Conservation (phyloP, 148 eudicot genomes). For the Rhododendron mucronatum region DNA sequence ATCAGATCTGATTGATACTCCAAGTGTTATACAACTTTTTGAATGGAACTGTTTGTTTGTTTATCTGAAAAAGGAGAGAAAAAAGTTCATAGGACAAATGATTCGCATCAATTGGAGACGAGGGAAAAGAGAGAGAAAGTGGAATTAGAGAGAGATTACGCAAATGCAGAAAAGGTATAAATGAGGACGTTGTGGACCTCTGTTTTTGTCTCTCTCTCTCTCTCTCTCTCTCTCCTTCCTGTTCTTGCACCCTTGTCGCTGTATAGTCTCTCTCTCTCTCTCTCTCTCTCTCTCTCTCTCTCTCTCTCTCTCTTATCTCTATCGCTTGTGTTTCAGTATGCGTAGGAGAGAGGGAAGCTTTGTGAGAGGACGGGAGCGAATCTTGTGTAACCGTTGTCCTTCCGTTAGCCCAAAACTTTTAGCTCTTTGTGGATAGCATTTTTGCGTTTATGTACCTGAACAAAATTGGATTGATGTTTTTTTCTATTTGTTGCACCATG, state of each 20-base stretch:
- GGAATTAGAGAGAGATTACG: not conserved
- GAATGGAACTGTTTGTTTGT: not conserved
- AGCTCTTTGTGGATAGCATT: no score
- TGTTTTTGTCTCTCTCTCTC: not conserved
- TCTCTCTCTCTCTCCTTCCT: not conserved
- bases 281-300: not conserved
- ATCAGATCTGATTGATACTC: conserved; percentile 8
- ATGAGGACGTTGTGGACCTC: not conserved
- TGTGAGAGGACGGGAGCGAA: not conserved
- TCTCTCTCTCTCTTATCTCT: not conserved
- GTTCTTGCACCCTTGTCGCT: not conserved
- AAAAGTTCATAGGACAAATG: not conserved
- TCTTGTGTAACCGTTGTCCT: not conserved
- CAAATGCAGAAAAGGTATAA: not conserved
- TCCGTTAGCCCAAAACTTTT: not conserved
- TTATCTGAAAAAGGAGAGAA: not conserved
- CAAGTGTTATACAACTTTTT: not conserved
- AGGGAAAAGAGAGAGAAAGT: not conserved
- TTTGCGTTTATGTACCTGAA: no score
- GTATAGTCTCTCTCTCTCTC: not conserved
- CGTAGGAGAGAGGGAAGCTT: not conserved
- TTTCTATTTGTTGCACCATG: no score
- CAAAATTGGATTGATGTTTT: no score
- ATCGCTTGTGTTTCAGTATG: not conserved
- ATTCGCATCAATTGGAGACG: not conserved